Evolutionary conservation across 148 eudicot species (phyloP), one percentile per base, ranked within the genome.

Genomic region (Camellia lanceoleosa): DNA sequence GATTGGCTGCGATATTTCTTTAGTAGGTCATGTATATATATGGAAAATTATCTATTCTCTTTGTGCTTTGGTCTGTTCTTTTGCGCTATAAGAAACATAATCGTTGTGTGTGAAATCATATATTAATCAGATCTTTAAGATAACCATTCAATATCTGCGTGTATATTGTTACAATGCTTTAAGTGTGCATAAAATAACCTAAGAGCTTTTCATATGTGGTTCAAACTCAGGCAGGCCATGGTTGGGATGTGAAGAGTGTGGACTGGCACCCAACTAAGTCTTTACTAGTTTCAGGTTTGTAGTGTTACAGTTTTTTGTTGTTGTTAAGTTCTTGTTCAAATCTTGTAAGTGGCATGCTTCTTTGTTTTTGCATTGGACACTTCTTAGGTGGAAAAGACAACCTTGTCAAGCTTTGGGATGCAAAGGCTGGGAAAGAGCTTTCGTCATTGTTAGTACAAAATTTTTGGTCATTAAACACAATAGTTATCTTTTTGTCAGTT

Each of bases 141-240:
- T 15, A 15, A 38, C 61, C 62, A 66, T 15, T 51, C 44, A 10
- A 52, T 47, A 52, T 4, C 8, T 66, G 59, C 60, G 52, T 76
- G 10, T n/a, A 52, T 18, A 38, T 30, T 79, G 46, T 38, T 30
- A 20, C 13, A 4, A 15, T 63, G 43, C n/a, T 74, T 80, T 19
- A 73, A 55, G 55, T 62, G 79, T 88, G 59, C 82, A 71, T 73
- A 73, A 80, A 73, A 78, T 93, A 87, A 91, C 87, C 86, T 87
- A 82, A 89, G 87, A 86, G 84, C 80, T 80, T 84, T 89, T 84
- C 71, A 80, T 83, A 67, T 82, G 86, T 87, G 90, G 86, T 68
- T 93, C 90, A 83, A 87, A 95, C 95, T 93, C 94, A 93, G 97
- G 91, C 98, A 96, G 99, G 99, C 92, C 99, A 96, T 90, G 99